Base-by-base conservation (phyloP, 169 alveolate species). In the Cryptosporidium andersoni region DNA sequence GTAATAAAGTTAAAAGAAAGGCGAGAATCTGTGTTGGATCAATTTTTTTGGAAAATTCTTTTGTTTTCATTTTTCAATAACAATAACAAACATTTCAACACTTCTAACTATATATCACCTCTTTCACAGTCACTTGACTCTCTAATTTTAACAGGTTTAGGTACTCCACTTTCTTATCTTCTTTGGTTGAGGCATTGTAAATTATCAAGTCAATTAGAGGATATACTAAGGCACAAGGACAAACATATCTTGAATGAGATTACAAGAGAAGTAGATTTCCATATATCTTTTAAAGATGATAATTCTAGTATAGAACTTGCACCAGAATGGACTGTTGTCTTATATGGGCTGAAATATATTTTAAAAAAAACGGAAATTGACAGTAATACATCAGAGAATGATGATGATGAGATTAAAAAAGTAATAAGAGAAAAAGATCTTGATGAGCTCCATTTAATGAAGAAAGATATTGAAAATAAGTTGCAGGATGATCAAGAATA, bases 251-350 rank as follows among this genome's bases (percentile, higher is more conserved):
- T 45, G 4, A 4, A 12, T 7, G 37, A 25, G 9, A 42, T 74
- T 40, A 45, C 34, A 2, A 47, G 37, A 4, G n/a, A 43, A 4
- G 25, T 40, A 39, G 53, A 56, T 6, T 34, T 43, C 16, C 85
- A 74, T 25, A 55, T 34, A 43, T 45, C 43, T 12, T 37, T 74
- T 11, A 58, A 14, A 12, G 45, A 58, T 45, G 47, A 48, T 4
- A 4, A 9, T 12, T 45, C 85, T 14, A 68, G 45, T 11, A 58
- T 74, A n/a, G 1, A 37, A 8, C 42, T 74, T 11, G 49, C 60
- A 36, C 74, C 66, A 3, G 85, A 74, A 43, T 74, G 85, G 85
- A 11, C 34, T 9, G 85, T 58, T 45, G 60, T 74, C 43, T 25
- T 74, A 0, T 58, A 74, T 6, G 85, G 85, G 8, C 16, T 74